Conservation (phyloP, 768 basidiomycete genomes). For the Steccherinum ochraceum region DNA sequence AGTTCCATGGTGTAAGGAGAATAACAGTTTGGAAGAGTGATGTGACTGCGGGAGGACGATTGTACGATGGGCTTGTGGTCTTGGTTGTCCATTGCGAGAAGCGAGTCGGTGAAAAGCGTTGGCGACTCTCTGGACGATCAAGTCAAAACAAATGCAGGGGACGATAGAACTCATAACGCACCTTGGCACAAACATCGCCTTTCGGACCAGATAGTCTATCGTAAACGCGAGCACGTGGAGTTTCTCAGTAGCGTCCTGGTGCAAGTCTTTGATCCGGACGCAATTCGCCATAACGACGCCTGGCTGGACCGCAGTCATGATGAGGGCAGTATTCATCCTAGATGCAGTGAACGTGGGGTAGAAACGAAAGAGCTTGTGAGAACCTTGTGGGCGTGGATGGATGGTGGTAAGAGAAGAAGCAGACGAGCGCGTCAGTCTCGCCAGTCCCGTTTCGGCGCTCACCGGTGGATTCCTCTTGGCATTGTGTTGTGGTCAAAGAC, state of each 20-base stretch:
- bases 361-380: too few relatives aligned
- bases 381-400: too few relatives aligned
- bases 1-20: conserved; percentile 93
- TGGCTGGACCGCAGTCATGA: conserved; percentile 90
- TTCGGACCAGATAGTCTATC: conserved; percentile 81
- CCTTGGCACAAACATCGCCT: conserved; percentile 79
- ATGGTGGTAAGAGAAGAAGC: too few relatives aligned
- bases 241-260: conserved; percentile 59
- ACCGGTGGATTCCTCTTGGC: too few relatives aligned
- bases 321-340: conserved; percentile 93
- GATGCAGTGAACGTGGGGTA: too few relatives aligned
- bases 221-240: conserved; percentile 65
- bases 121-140: conserved; percentile 64
- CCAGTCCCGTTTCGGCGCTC: too few relatives aligned
- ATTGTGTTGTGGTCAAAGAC: too few relatives aligned
- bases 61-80: conserved; percentile 82
- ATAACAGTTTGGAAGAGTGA: conserved; percentile 96
- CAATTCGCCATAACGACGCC: conserved; percentile 89
- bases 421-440: too few relatives aligned
- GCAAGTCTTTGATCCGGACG: conserved; percentile 72
- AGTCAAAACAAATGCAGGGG: not conserved
- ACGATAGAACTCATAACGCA: conserved; percentile 16
- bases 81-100: conserved; percentile 77
- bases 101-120: conserved; percentile 92
- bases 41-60: conserved; percentile 89